A percentile compares a stretch with the other conserved stretches of the same genome.
phyloP scores from a whole-genome alignment of 2,329 filamentous ascomycete genomes.

The Colletotrichum sojae region DNA sequence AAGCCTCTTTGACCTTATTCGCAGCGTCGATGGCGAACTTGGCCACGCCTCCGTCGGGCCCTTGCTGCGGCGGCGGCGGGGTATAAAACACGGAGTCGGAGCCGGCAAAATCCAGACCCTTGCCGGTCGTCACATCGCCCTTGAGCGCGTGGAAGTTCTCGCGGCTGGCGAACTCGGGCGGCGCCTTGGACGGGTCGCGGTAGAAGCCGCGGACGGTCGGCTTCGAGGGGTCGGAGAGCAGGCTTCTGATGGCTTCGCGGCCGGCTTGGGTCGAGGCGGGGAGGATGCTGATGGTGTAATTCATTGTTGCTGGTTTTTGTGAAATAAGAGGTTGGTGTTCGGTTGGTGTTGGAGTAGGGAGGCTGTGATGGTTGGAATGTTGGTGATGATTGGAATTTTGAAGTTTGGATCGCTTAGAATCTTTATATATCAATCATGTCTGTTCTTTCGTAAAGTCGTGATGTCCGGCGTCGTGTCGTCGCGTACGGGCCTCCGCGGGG shows the following conservation, averaged over 20 bases:
- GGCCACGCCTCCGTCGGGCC: slow-evolving; percentile 43
- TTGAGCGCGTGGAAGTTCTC: slow-evolving; percentile 48
- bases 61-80: slow-evolving; percentile 49
- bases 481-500: too few species aligned
- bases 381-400: too few species aligned
- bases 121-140: slow-evolving; percentile 47
- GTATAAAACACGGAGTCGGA: slow-evolving; percentile 52
- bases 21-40: slow-evolving; percentile 47
- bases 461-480: too few species aligned
- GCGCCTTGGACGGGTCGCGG: slow-evolving; percentile 48
- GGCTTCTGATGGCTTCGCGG: slow-evolving; percentile 46
- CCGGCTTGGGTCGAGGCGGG: slow-evolving; percentile 52
- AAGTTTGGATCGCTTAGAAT: too few species aligned
- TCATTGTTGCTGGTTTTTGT: neutral
- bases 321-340: too few species aligned
- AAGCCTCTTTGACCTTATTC: slow-evolving; percentile 44
- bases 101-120: slow-evolving; percentile 47
- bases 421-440: too few species aligned
- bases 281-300: slow-evolving; percentile 47
- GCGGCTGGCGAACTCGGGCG: slow-evolving; percentile 46
- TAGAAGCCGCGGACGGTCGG: slow-evolving; percentile 48
- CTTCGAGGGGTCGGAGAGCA: slow-evolving; percentile 43
- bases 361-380: too few species aligned
- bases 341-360: too few species aligned
- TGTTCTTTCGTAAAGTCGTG: too few species aligned